phyloP scores from a whole-genome alignment of 2,329 filamentous ascomycete species.

The Cladosporium sp. region DNA sequence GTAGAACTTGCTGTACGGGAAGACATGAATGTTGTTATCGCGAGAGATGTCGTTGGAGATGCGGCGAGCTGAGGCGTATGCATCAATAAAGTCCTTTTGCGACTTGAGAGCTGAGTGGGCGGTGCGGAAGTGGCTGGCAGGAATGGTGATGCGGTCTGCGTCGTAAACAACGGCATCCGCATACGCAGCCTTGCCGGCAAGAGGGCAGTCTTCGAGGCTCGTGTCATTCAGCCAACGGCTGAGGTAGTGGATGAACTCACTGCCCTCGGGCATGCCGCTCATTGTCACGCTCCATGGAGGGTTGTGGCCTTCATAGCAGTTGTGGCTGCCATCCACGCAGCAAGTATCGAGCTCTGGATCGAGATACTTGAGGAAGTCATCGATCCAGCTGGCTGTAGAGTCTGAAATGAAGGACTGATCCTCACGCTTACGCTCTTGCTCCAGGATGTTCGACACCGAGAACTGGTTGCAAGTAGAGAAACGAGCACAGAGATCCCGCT shows the following conservation, averaged over 20 bases:
- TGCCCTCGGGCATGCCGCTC: slow-evolving; percentile 84
- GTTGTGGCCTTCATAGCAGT: slow-evolving; percentile 76
- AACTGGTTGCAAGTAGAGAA: slow-evolving; percentile 85
- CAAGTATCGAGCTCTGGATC: slow-evolving; percentile 76
- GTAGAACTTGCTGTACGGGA: slow-evolving; percentile 97
- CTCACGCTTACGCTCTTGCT: slow-evolving; percentile 88
- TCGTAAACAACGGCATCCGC: slow-evolving; percentile 81
- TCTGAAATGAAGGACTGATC: slow-evolving; percentile 85
- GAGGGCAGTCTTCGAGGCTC: slow-evolving; percentile 78
- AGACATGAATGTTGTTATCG: slow-evolving; percentile 78
- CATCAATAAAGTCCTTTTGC: slow-evolving; percentile 89
- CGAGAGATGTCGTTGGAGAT: slow-evolving; percentile 75
- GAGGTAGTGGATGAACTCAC: slow-evolving; percentile 87
- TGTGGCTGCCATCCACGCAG: slow-evolving; percentile 62
- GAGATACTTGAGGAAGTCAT: slow-evolving; percentile 96
- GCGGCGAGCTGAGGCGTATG: slow-evolving; percentile 84
- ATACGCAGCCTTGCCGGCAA: slow-evolving; percentile 87
- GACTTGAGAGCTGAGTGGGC: slow-evolving; percentile 82
- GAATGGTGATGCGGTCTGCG: slow-evolving; percentile 63
- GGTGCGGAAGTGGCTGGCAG: slow-evolving; percentile 88
- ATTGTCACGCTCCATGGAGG: slow-evolving; percentile 89
- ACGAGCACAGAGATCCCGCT: slow-evolving; percentile 84
- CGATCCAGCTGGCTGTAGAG: slow-evolving; percentile 90
- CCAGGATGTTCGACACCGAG: slow-evolving; percentile 85
- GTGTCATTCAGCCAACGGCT: slow-evolving; percentile 78